A percentile compares a stretch with the other conserved stretches of the same genome.
phyloP scores from a whole-genome alignment of 2,329 filamentous ascomycete genomes.

The Xylariaceae sp. region DNA sequence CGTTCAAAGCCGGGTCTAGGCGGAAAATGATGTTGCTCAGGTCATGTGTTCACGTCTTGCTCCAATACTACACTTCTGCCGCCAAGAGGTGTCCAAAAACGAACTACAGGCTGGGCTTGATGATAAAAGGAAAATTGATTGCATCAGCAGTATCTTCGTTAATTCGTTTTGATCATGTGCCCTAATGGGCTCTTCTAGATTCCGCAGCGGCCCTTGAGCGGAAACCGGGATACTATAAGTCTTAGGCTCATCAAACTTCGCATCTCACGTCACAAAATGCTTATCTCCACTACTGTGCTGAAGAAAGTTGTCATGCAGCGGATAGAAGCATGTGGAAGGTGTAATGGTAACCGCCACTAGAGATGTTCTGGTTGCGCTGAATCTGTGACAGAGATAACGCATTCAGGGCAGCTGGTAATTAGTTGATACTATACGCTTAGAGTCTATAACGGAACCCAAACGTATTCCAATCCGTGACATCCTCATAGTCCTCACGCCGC shows the following conservation, averaged over 20 bases:
- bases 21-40: not conserved
- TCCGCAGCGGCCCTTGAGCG: not conserved
- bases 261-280: not conserved
- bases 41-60: not conserved
- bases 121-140: not conserved
- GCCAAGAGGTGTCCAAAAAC: not conserved
- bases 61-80: not conserved
- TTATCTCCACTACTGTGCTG: not conserved
- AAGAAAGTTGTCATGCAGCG: not conserved
- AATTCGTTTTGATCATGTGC: not conserved
- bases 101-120: not conserved
- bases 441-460: conserved; percentile 65
- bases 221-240: not conserved
- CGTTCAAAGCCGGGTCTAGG: not conserved
- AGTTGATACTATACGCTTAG: conserved; percentile 30
- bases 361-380: no score
- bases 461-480: conserved; percentile 66
- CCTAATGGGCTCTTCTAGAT: conserved; percentile 8
- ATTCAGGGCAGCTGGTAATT: no score
- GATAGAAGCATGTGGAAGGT: no score
- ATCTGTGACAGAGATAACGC: not conserved
- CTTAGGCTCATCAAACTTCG: not conserved
- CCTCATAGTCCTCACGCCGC: conserved; percentile 57
- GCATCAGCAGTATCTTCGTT: not conserved
- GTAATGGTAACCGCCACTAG: no score